Conservation (phyloP, 2,329 filamentous ascomycete species). For the Podosphaera fusca region DNA sequence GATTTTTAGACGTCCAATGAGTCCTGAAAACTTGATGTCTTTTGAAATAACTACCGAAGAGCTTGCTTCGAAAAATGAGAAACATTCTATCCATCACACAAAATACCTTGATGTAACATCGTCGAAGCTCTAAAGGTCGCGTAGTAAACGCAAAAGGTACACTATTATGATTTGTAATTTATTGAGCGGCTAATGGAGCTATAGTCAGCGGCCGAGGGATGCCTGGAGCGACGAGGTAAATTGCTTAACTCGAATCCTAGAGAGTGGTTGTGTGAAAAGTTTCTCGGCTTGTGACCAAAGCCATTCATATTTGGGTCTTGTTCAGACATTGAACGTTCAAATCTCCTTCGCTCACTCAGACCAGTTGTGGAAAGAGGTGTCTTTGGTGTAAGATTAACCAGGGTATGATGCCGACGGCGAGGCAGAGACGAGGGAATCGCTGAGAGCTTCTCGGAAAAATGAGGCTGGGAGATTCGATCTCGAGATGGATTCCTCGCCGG, state of each 20-base stretch:
- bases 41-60: no score
- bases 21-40: no score
- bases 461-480: conserved; percentile 17
- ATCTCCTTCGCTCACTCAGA: conserved; percentile 9
- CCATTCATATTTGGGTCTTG: conserved; percentile 11
- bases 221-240: conserved; percentile 7
- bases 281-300: conserved; percentile 12
- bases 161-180: not conserved
- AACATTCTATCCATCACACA: no score
- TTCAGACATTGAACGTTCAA: conserved; percentile 13
- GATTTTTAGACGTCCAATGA: no score
- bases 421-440: conserved; percentile 24
- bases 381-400: conserved; percentile 19
- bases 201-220: conserved; percentile 3
- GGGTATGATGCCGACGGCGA: conserved; percentile 28
- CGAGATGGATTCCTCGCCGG: conserved; percentile 17
- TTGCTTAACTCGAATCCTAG: conserved; percentile 9
- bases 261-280: conserved; percentile 10
- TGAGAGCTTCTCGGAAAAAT: conserved; percentile 16
- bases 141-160: no score
- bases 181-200: not conserved
- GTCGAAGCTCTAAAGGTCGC: no score
- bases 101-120: no score
- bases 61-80: no score
- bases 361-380: conserved; percentile 7